Base-by-base conservation (phyloP, 1,284 basidiomycete genomes). In the Rhodotorula glutinis region DNA sequence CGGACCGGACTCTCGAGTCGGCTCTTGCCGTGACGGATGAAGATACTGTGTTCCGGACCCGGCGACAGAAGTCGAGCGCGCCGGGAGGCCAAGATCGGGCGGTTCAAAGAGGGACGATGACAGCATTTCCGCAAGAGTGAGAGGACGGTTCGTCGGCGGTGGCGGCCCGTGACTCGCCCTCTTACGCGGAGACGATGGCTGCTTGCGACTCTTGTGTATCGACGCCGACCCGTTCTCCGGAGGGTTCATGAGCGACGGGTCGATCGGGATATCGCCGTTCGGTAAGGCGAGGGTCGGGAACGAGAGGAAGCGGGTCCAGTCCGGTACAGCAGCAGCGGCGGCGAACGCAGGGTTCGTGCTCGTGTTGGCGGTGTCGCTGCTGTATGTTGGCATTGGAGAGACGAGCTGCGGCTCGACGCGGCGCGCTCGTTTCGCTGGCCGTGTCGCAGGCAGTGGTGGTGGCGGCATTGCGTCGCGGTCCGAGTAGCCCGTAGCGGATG, bases 391-490 rank as follows among this genome's bases (percentile, higher is more conserved):
- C 5, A 43, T 17, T 7, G 59, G 55, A 4, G 66, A 64, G 25
- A 68, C 53, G 56, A 68, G 66, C 23, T 52, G 57, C 17, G 66
- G 66, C 41, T 68, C 66, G 46, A 68, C 63, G 9, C 66, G 62
- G 4, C 66, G 66, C 33, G 62, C 59, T 49, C 61, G 64, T n/a
- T 68, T 68, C 19, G 62, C 58, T 3, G 62, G 62, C 2, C 62
- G 66, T 1, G 62, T 49, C 2, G 52, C 52, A 3, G 66, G 66
- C 0, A 68, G 27, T 1, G 66, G 62, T 2, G 66, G 66, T 3
- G 66, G 66, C 7, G 66, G 66, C 66, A 68, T 68, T n/a, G 52
- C 56, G 46, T 64, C 56, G 25, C 49, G 19, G 40, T 53, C 30
- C 46, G 23, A 52, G 43, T 21, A 27, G 43, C 25, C 41, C 47